These are phyloP conservation scores for Anastatica hierochuntica DNA, from an alignment of 345 rosid genomes.

Conservation along the genomic window DNA sequence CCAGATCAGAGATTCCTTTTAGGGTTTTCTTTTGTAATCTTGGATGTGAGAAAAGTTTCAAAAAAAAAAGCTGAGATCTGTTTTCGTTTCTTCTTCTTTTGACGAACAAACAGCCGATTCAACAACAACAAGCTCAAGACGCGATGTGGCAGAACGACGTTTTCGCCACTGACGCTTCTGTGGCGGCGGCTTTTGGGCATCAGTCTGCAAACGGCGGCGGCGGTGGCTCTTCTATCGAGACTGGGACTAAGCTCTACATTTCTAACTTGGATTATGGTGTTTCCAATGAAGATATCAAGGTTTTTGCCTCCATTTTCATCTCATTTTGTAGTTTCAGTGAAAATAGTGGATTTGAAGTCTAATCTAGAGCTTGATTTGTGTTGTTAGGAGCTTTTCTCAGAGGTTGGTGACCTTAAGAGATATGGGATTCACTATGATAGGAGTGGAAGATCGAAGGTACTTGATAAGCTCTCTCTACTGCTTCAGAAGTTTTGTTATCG, in stretches of 20 bases:
- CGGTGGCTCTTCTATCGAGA: slow-evolving; percentile 37
- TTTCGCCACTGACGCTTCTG: slow-evolving; percentile 33
- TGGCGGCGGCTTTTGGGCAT: slow-evolving; percentile 24
- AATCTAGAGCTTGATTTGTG: background rate
- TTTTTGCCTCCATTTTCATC: background rate
- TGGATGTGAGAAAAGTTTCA: no score
- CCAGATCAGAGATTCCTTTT: slow-evolving; percentile 22
- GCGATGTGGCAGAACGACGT: slow-evolving; percentile 47
- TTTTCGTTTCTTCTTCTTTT: slow-evolving; percentile 28
- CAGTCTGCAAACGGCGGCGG: slow-evolving; percentile 22
- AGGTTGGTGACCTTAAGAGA: slow-evolving; percentile 62
- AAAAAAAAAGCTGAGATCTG: slow-evolving; percentile 17
- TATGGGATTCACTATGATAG: slow-evolving; percentile 54
- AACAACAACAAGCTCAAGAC: slow-evolving; percentile 36
- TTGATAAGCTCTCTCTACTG: slow-evolving; percentile 6
- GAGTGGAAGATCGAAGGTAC: slow-evolving; percentile 76
- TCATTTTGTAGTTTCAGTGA: background rate
- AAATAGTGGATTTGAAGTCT: background rate
- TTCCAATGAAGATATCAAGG: slow-evolving; percentile 67
- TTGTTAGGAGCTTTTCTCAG: slow-evolving; percentile 56
- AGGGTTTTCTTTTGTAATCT: slow-evolving; percentile 6
- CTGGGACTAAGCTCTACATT: slow-evolving; percentile 55
- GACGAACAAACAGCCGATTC: slow-evolving; percentile 30
- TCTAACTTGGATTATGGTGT: slow-evolving; percentile 67
- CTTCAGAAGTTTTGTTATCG: background rate